Base-by-base conservation (phyloP, 169 alveolate genomes). In the Besnoitia besnoiti region DNA sequence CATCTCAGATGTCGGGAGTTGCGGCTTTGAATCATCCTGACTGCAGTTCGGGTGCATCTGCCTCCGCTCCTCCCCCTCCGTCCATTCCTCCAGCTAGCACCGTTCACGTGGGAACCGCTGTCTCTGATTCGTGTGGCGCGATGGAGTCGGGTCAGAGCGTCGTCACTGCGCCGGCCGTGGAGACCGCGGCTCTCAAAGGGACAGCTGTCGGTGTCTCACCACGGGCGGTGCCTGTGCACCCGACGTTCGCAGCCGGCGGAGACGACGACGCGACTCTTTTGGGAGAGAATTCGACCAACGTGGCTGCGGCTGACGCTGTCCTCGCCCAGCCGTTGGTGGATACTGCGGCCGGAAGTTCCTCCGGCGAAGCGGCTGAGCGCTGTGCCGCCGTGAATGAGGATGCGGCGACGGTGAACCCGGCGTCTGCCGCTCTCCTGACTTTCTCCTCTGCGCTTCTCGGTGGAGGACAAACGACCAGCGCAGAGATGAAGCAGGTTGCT, bases 361-460 rank as follows among this genome's bases (percentile, higher is more conserved):
- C 55, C 19, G 79, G 39, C 79, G 42, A 62, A 62, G 79, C 79
- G 33, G 37, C 79, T 24, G 14, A 62, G 10, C 79, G 5, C 42
- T 33, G 5, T 7, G 33, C 39, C n/a, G 39, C 33, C 79, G n/a
- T 24, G 42, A 21, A 7, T 7, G 79, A 49, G 79, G 39, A 7
- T 8, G 82, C 82, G 39, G 46, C 39, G 33, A 7, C 82, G 39
- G 2, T 73, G 47, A 73, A 37, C 82, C 46, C 82, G 82, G n/a
- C 82, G 14, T 73, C 82, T 24, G 67, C 67, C 46, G 46, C 87
- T 77, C 87, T 77, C 27, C 55, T 77, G 55, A 30, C 44, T 12
- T 30, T 77, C 30, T 77, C 87, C 87, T 77, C 87, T 30, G 87
- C 87, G 47, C 40, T 77, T 21, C 87, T 77, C 27, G 82, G 82